These are phyloP conservation scores for Arxiozyma telluris DNA, from an alignment of 1,139 yeast species.

Conservation along the genomic window DNA sequence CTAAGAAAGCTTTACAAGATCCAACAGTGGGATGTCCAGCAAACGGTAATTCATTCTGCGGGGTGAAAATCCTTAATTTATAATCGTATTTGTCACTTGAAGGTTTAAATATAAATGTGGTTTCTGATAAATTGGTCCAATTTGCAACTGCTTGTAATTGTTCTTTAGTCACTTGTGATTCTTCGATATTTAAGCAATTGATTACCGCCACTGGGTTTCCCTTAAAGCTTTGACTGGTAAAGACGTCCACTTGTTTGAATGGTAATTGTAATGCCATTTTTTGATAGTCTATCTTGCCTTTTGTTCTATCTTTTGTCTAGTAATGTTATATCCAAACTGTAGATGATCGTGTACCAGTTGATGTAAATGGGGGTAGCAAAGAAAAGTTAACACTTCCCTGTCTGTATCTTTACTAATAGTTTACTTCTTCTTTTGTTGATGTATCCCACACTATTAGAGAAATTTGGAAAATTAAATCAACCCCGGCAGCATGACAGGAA, in stretches of 20 bases:
- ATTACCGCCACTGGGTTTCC: slow-evolving; percentile 52
- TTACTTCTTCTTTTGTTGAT: background rate
- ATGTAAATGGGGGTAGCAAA: background rate
- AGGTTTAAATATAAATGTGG: slow-evolving; percentile 41
- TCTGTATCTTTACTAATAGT: background rate
- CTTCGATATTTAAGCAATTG: slow-evolving; percentile 18
- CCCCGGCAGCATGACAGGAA: background rate
- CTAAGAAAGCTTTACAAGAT: slow-evolving; percentile 38
- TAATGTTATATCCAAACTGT: background rate
- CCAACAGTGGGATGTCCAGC: slow-evolving; percentile 59
- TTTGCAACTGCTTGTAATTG: slow-evolving; percentile 41
- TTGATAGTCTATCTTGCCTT: too few species aligned
- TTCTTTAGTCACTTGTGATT: slow-evolving; percentile 24
- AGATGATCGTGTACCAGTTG: background rate
- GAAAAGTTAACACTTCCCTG: background rate
- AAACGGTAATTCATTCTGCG: slow-evolving; percentile 42
- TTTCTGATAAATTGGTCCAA: slow-evolving; percentile 52
- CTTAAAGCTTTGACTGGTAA: slow-evolving; percentile 34
- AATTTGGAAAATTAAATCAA: background rate
- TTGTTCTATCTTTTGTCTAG: background rate
- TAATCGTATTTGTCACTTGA: slow-evolving; percentile 36
- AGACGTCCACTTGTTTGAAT: slow-evolving; percentile 47
- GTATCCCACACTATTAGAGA: background rate
- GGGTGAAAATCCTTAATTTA: slow-evolving; percentile 41
- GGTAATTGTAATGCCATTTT: slow-evolving; percentile 13